Percentiles rank a stretch among this genome's conserved stretches.
phyloP scores from a whole-genome alignment of 2,329 filamentous ascomycete genomes.

The Nigrospora sphaerica region DNA sequence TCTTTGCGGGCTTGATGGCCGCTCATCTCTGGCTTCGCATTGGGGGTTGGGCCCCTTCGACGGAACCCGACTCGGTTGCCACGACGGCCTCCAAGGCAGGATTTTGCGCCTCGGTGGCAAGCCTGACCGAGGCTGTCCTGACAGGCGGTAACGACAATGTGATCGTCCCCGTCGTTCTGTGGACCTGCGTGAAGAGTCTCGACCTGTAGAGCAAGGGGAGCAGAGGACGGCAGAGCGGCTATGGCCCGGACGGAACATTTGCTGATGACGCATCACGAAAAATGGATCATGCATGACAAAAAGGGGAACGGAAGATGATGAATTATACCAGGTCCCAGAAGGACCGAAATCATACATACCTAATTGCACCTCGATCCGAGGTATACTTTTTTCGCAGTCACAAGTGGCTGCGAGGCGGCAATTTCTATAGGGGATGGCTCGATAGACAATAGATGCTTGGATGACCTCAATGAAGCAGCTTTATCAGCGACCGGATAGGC shows the following conservation, averaged over 20 bases:
- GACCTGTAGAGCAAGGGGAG: constrained; percentile 32
- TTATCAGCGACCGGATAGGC: too few species aligned
- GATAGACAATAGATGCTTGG: too few species aligned
- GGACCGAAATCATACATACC: too few species aligned
- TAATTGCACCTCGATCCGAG: too few species aligned
- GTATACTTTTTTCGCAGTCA: too few species aligned
- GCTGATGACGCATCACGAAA: too few species aligned
- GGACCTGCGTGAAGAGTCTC: constrained; percentile 81
- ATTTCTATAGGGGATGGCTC: too few species aligned
- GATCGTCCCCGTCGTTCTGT: constrained; percentile 85
- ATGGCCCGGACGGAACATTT: too few species aligned
- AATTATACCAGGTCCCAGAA: background rate
- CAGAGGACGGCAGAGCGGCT: background rate
- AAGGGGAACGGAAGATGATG: too few species aligned
- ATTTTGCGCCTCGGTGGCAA: constrained; percentile 71
- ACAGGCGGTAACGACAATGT: constrained; percentile 99
- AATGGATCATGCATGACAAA: too few species aligned
- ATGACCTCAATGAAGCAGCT: too few species aligned
- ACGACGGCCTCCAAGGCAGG: constrained; percentile 63
- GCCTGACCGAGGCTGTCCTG: constrained; percentile 87
- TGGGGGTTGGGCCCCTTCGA: constrained; percentile 71
- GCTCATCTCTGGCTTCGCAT: constrained; percentile 68
- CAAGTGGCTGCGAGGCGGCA: too few species aligned
- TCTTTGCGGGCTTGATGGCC: constrained; percentile 64
- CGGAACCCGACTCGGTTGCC: constrained; percentile 58